Base-by-base conservation (phyloP, 1,284 basidiomycete species). In the Inonotus hispidus region DNA sequence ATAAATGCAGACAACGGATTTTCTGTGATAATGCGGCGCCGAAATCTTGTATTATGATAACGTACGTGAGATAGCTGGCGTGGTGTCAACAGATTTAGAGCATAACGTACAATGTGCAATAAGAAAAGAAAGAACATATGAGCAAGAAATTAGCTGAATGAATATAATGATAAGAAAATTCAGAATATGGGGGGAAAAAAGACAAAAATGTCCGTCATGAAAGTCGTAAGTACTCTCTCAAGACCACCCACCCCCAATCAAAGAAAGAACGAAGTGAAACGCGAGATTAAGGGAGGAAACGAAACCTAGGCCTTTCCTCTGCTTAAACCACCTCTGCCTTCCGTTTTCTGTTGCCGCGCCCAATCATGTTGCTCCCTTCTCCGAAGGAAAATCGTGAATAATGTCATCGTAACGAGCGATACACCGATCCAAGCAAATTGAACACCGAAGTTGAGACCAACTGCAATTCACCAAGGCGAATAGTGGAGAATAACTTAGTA, bases 401-500 rank as follows among this genome's bases (percentile, higher is more conserved):
- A 47, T 6, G 77, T 70, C 1, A 87, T 69, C 2, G 82, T 80
- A 35, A 81, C 69, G 62, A 78, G 78, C 0, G 83, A 85, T 13
- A 86, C 63, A 1, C 65, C 71, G 3, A 78, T 73, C 85, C 85
- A 86, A 0, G 72, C 77, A 56, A 86, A 70, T 41, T 85, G 75
- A 37, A 87, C 71, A 16, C 81, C 84, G 65, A 87, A 85, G 64
- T 84, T 84, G 45, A 79, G 66, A 6, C 80, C 82, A 21, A 87
- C 84, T 85, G 57, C 63, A 62, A 6, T 64, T 60, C 10, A 35
- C 19, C 7, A 21, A 46, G 38, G 23, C n/a, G 13, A 27, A 16
- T 13, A 23, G 13, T 49, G 27, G 47, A 11, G n/a, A n/a, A n/a
- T n/a, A n/a, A n/a, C n/a, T n/a, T n/a, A n/a, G 3, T 25, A 16